phyloP scores from a whole-genome alignment of 306 rosid genomes.

The Lathyrus sativus region DNA sequence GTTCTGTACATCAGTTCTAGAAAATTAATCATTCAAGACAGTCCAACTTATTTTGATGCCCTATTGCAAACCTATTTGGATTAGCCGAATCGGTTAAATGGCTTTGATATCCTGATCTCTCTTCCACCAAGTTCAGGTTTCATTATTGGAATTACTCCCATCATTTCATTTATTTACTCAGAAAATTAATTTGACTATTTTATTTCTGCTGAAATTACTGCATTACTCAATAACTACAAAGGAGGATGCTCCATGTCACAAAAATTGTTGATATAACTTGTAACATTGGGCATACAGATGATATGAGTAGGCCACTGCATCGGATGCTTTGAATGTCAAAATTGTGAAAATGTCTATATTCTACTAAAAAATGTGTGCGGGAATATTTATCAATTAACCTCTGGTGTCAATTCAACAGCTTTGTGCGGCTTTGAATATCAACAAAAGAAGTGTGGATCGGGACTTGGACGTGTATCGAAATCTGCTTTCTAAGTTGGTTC shows the following conservation, averaged over 20 bases:
- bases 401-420: slow-evolving; percentile 61
- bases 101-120: slow-evolving; percentile 26
- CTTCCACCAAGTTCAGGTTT: slow-evolving; percentile 26
- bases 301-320: slow-evolving; percentile 21
- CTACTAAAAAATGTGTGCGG: not conserved
- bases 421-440: slow-evolving; percentile 69
- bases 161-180: slow-evolving; percentile 13
- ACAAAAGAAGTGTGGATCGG: slow-evolving; percentile 89
- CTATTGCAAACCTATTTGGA: slow-evolving; percentile 16
- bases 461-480: slow-evolving; percentile 97
- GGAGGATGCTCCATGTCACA: slow-evolving; percentile 22
- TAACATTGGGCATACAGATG: slow-evolving; percentile 26
- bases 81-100: not conserved
- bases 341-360: slow-evolving; percentile 23
- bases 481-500: slow-evolving; percentile 93
- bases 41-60: slow-evolving; percentile 14
- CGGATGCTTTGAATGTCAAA: slow-evolving; percentile 24
- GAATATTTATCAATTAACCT: slow-evolving; percentile 31
- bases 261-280: slow-evolving; percentile 23
- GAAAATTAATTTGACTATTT: slow-evolving; percentile 32
- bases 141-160: not conserved
- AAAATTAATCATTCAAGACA: slow-evolving; percentile 23
- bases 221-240: slow-evolving; percentile 20
- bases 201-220: slow-evolving; percentile 13
- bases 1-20: not conserved